Evolutionary conservation across 768 basidiomycete genomes (phyloP).

Genomic region (Boletus speciosus): DNA sequence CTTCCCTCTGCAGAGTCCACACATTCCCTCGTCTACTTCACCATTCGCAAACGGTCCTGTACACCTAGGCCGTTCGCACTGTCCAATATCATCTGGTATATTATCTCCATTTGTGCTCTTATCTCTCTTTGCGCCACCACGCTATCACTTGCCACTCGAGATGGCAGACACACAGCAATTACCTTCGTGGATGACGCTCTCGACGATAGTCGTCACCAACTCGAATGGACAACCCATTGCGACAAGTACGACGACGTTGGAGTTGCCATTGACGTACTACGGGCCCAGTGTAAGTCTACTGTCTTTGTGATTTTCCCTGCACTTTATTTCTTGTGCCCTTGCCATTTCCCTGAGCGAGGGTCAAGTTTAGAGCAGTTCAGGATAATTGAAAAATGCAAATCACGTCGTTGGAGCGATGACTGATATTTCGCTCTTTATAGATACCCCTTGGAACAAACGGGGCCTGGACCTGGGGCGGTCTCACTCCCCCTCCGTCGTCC

Average conservation of each 20-base stretch:
- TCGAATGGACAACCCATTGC: constrained; percentile 49
- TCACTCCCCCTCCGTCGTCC: constrained; percentile 57
- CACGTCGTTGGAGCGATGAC: constrained; percentile 5
- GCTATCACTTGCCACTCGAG: constrained; percentile 6
- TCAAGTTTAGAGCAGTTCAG: background rate
- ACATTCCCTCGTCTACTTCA: constrained; percentile 24
- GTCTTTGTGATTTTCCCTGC: background rate
- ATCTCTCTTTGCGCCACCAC: constrained; percentile 1
- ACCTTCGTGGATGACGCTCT: constrained; percentile 70
- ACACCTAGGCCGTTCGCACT: background rate
- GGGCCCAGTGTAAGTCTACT: constrained; percentile 69
- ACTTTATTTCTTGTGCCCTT: background rate
- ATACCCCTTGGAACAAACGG: constrained; percentile 65
- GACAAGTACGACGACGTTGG: constrained; percentile 58
- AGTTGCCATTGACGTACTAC: constrained; percentile 74
- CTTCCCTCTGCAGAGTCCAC: constrained; percentile 15
- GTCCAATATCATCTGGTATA: constrained; percentile 3
- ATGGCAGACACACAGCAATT: constrained; percentile 54
- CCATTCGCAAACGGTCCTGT: constrained; percentile 1
- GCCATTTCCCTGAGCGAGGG: background rate
- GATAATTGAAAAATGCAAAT: constrained; percentile 2
- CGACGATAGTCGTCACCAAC: constrained; percentile 50
- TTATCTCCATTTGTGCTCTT: constrained; percentile 5
- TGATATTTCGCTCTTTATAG: constrained; percentile 35
- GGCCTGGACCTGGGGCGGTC: constrained; percentile 72